Evolutionary conservation across 495 filamentous ascomycete genomes (phyloP), one percentile per base, ranked within the genome.

Genomic region (Talaromyces liani): DNA sequence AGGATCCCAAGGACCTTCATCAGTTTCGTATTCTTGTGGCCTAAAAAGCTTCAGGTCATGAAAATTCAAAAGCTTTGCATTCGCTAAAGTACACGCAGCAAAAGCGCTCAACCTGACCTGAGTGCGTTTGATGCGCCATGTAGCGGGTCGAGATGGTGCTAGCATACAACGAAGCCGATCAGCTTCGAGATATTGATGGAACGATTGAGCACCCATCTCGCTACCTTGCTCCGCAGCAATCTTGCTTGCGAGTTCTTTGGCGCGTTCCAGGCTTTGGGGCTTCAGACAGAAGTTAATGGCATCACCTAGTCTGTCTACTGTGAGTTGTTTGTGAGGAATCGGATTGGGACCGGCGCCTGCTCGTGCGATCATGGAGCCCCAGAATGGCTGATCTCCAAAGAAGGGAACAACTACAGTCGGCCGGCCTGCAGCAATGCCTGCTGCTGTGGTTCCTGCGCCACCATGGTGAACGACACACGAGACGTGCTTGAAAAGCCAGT

Each of bases 371-470:
- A 93, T 89, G 1, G 82, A 74, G 20, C 90, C 91, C 91, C 91
- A 93, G 66, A 92, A 93, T 1, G 88, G 87, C 69, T 93, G 90
- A 63, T 93, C 91, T 7, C 90, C 91, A 68, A 94, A 93, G 74
- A 94, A 94, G 0, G 91, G 91, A 9, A 94, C 84, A 25, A 94
- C 80, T 1, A 90, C 80, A 0, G 91, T 93, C 3, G 91, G 91
- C 36, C 82, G 81, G 0, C 87, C 88, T 0, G 80, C 72, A 2
- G 85, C 78, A 56, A 94, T 84, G 4, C 91, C 90, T 3, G 84
- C 85, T 2, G 91, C 91, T 6, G 88, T 92, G 12, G 90, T 93
- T 31, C 91, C 91, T 9, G 91, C 91, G 34, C 91, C 91, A 36
- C 91, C 91, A 64, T 93, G 91, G 61, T 94, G 91, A 16, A 91